Conservation (phyloP, 768 basidiomycete species). For the Sistotremastrum suecicum region DNA sequence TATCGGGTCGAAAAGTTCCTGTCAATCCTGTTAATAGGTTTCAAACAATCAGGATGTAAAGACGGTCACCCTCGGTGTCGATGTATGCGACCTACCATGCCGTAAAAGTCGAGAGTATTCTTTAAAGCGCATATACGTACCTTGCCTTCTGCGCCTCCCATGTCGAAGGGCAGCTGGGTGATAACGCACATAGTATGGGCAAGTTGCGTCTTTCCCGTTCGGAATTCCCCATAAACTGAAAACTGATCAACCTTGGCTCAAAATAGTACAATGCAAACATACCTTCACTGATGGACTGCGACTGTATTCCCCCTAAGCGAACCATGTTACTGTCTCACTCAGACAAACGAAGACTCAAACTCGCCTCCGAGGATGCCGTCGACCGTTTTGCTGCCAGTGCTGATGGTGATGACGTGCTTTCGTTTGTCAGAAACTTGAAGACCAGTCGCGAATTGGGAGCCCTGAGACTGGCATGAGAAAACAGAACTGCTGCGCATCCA, state of each 20-base stretch:
- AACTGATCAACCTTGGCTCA: neutral
- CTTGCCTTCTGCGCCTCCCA: slow-evolving; percentile 87
- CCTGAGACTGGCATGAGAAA: slow-evolving; percentile 27
- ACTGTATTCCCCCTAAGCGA: slow-evolving; percentile 64
- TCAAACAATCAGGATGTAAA: slow-evolving; percentile 12
- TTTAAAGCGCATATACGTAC: slow-evolving; percentile 19
- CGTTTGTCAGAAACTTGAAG: slow-evolving; percentile 82
- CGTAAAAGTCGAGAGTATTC: neutral
- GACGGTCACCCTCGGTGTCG: slow-evolving; percentile 59
- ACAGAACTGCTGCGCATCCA: neutral
- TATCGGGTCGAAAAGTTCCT: slow-evolving; percentile 94
- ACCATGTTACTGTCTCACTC: neutral
- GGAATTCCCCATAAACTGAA: slow-evolving; percentile 87
- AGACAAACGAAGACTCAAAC: slow-evolving; percentile 6
- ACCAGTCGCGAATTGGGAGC: slow-evolving; percentile 84
- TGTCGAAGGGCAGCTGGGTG: slow-evolving; percentile 74
- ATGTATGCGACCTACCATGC: slow-evolving; percentile 67
- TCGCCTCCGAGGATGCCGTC: slow-evolving; percentile 79
- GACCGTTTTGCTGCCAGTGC: slow-evolving; percentile 87
- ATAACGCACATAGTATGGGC: slow-evolving; percentile 93
- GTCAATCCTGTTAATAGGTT: slow-evolving; percentile 8
- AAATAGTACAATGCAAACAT: slow-evolving; percentile 1
- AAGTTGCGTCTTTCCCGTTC: slow-evolving; percentile 92
- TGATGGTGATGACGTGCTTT: slow-evolving; percentile 66
- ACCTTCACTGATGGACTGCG: slow-evolving; percentile 92